These are phyloP conservation scores for Vicia sativa DNA, from an alignment of 306 rosid genomes.

Conservation along the genomic window DNA sequence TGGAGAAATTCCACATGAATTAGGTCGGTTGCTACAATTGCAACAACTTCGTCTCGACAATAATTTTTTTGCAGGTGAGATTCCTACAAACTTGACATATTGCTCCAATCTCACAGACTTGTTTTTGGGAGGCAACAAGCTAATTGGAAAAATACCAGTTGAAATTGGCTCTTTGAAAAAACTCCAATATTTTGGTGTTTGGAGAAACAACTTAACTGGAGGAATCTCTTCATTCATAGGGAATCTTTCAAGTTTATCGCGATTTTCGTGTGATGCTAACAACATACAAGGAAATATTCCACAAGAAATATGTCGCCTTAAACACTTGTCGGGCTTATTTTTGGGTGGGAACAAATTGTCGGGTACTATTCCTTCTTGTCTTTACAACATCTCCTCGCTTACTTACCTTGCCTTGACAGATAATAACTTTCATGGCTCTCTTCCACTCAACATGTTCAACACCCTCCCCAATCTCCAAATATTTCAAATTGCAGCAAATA, in stretches of 20 bases:
- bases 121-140: fast-evolving
- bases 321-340: not conserved
- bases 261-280: not conserved
- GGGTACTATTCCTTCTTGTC: not conserved
- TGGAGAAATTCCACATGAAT: no score
- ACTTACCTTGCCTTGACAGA: fast-evolving
- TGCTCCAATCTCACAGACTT: not conserved
- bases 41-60: no score
- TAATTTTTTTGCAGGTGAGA: no score
- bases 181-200: fast-evolving
- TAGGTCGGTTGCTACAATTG: no score
- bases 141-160: not conserved
- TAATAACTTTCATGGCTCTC: not conserved
- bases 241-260: not conserved
- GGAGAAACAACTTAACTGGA: fast-evolving
- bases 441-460: not conserved
- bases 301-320: not conserved
- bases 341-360: not conserved
- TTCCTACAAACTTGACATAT: no score
- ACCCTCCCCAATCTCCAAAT: not conserved
- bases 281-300: not conserved
- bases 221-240: not conserved
- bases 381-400: not conserved
- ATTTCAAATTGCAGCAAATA: fast-evolving
- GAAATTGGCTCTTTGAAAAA: not conserved